phyloP scores from a whole-genome alignment of 148 eudicot genomes.

The Rhododendron molle region DNA sequence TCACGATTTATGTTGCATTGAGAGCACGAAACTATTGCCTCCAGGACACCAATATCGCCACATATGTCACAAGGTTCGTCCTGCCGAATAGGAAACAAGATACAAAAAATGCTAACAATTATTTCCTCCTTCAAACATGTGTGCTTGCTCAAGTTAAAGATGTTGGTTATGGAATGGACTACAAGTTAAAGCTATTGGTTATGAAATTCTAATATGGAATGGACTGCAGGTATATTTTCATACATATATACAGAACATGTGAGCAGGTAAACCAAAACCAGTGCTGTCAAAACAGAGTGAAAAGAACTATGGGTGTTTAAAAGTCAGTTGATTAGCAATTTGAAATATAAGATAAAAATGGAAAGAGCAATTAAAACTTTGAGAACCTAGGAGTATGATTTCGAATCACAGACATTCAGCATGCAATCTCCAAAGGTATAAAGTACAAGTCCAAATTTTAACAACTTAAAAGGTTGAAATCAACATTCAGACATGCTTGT shows the following conservation, averaged over 20 bases:
- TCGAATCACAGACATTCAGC: background rate
- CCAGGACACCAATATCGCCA: conserved; percentile 28
- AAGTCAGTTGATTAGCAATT: background rate
- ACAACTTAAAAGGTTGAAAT: background rate
- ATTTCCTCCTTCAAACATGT: background rate
- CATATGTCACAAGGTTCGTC: conserved; percentile 33
- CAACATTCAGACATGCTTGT: background rate
- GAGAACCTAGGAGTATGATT: background rate
- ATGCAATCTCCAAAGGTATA: background rate
- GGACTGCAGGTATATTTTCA: background rate
- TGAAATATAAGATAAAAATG: background rate
- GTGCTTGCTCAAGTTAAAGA: background rate
- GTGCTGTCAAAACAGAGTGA: background rate
- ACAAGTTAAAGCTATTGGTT: background rate
- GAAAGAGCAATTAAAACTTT: background rate
- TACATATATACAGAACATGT: no score
- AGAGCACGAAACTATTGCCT: conserved; percentile 15
- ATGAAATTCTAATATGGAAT: background rate
- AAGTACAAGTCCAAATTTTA: background rate
- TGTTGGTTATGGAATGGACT: background rate
- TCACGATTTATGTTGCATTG: conserved; percentile 25
- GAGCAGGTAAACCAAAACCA: background rate
- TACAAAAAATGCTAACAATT: background rate
- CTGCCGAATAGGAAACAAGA: conserved; percentile 16
- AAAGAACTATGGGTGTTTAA: background rate